Conservation (phyloP, 2,329 filamentous ascomycete genomes). For the Colletotrichum tropicale region DNA sequence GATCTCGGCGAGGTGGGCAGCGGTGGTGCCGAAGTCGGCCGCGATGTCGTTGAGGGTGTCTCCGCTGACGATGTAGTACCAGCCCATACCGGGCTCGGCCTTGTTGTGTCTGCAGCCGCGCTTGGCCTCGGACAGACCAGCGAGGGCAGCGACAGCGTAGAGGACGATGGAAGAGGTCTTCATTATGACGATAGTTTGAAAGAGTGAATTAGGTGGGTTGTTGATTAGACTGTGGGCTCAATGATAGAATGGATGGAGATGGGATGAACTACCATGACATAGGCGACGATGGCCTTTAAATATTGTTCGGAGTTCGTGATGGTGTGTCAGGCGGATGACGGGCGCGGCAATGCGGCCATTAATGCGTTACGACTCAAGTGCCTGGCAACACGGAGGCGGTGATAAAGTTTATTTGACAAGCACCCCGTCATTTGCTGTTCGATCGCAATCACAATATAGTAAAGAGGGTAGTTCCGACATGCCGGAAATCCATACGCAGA, state of each 20-base stretch:
- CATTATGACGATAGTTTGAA: background rate
- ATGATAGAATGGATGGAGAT: background rate
- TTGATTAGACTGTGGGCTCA: background rate
- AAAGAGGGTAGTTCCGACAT: background rate
- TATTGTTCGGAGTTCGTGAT: background rate
- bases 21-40: background rate
- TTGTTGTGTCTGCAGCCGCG: background rate
- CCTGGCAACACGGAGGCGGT: background rate
- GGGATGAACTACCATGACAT: background rate
- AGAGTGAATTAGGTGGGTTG: background rate
- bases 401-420: background rate
- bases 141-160: background rate
- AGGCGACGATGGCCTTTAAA: background rate
- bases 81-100: background rate
- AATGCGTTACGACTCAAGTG: background rate
- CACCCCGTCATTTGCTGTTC: background rate
- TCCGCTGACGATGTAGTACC: background rate
- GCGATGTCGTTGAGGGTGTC: background rate
- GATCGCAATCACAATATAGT: background rate
- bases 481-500: background rate
- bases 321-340: background rate
- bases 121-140: background rate
- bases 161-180: background rate
- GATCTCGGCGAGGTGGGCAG: background rate
- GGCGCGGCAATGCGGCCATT: background rate